Conservation (phyloP, 1,284 basidiomycete species). For the Wallemia mellicola region DNA sequence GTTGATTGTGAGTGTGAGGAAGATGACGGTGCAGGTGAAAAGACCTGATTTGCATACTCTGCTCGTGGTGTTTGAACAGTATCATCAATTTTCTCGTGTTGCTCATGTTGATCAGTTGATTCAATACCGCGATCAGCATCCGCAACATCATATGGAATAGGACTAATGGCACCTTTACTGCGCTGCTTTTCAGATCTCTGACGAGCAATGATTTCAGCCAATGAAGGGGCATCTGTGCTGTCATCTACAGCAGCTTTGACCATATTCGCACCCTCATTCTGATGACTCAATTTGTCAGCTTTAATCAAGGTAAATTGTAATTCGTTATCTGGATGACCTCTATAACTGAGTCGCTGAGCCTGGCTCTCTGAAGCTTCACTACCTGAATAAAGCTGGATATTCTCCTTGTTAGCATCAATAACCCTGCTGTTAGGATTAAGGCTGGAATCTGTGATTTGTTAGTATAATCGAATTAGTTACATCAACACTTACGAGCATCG, state of each 20-base stretch:
- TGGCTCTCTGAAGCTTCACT: background rate
- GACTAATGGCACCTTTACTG: constrained; percentile 41
- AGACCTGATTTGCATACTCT: background rate
- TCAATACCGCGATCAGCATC: too few relatives aligned
- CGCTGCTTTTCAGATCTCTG: constrained; percentile 56
- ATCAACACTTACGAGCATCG: background rate
- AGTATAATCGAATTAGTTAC: background rate
- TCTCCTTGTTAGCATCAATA: background rate
- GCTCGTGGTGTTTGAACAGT: background rate
- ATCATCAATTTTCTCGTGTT: too few relatives aligned
- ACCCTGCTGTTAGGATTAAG: background rate
- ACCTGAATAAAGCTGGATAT: background rate
- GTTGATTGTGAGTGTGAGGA: background rate
- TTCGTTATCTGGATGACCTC: background rate
- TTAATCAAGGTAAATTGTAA: background rate
- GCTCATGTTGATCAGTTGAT: background rate
- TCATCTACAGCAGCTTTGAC: constrained; percentile 1
- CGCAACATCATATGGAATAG: too few relatives aligned
- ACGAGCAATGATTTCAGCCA: constrained; percentile 63
- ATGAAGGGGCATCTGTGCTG: constrained; percentile 5
- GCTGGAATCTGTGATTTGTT: background rate
- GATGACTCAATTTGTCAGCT: background rate
- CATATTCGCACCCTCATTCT: background rate
- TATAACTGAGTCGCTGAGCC: background rate
- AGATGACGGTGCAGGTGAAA: background rate